A percentile compares a stretch with the other conserved stretches of the same genome.
Evolutionary conservation across 176 grass and related monocot genomes (phyloP).

Genomic region (Melocanna baccifera): DNA sequence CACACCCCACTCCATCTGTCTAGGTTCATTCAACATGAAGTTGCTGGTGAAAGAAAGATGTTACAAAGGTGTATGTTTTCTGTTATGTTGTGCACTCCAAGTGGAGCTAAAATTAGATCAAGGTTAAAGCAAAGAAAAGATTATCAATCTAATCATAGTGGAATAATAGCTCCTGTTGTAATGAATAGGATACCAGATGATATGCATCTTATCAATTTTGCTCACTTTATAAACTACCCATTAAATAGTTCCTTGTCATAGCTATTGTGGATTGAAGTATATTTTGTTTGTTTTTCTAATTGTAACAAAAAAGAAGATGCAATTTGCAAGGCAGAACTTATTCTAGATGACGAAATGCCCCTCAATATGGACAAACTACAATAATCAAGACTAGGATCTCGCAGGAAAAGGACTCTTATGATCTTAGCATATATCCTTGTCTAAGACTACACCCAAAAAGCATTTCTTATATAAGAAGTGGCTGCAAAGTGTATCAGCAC

Average conservation of each 20-base stretch:
- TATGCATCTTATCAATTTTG: background rate
- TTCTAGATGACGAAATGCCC: background rate
- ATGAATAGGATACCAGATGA: slow-evolving; percentile 16
- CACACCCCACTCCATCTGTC: background rate
- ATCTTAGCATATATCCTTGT: background rate
- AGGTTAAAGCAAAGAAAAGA: background rate
- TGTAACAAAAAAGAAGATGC: background rate
- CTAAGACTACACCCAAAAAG: background rate
- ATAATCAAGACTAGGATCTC: background rate
- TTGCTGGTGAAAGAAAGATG: background rate
- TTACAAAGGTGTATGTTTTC: background rate
- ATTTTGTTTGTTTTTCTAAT: background rate
- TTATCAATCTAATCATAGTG: background rate
- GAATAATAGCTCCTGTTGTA: background rate
- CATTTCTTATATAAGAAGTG: background rate
- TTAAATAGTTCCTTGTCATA: slow-evolving; percentile 5
- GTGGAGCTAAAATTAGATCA: slow-evolving; percentile 1
- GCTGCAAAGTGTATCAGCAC: background rate
- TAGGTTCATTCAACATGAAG: background rate
- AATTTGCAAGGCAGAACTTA: background rate
- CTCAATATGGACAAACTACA: slow-evolving; percentile 15
- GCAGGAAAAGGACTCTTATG: background rate
- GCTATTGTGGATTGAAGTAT: background rate
- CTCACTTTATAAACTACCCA: slow-evolving; percentile 13
- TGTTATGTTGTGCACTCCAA: background rate